phyloP scores from a whole-genome alignment of 805 yeast species.

The Barnettozyma pratensis region DNA sequence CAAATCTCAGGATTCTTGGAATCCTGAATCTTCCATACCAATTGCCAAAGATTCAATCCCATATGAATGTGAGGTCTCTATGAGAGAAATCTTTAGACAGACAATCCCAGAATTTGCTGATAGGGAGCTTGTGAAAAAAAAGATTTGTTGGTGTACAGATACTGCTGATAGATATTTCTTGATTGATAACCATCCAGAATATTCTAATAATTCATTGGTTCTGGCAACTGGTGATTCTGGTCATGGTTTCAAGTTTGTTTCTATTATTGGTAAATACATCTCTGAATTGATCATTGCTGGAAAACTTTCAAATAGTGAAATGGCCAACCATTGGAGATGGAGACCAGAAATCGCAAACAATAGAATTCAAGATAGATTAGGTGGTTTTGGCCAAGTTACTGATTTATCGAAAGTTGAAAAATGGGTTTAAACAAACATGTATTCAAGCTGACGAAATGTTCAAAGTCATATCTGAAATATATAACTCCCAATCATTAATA shows the following conservation, averaged over 20 bases:
- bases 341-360: slow-evolving; percentile 19
- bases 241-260: slow-evolving; percentile 27
- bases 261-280: slow-evolving; percentile 24
- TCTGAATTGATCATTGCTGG: slow-evolving; percentile 24
- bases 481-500: slow-evolving; percentile 8
- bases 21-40: slow-evolving; percentile 19
- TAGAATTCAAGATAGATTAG: slow-evolving; percentile 22
- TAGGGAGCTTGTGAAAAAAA: slow-evolving; percentile 20
- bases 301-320: slow-evolving; percentile 1
- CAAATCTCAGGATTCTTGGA: neutral
- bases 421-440: neutral
- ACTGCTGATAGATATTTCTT: slow-evolving; percentile 24
- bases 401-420: slow-evolving; percentile 21
- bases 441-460: slow-evolving; percentile 11
- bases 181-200: slow-evolving; percentile 19
- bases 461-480: slow-evolving; percentile 3
- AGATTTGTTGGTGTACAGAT: slow-evolving; percentile 29
- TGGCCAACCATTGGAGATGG: slow-evolving; percentile 26
- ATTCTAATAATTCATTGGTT: slow-evolving; percentile 8
- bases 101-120: slow-evolving; percentile 24
- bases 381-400: slow-evolving; percentile 25
- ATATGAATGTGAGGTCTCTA: slow-evolving; percentile 20
- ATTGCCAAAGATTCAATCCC: slow-evolving; percentile 21
- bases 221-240: slow-evolving; percentile 29
- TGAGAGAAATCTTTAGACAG: slow-evolving; percentile 22